Evolutionary conservation across 768 basidiomycete species (phyloP).

Genomic region (Cystobasidiopsis lactophilus): DNA sequence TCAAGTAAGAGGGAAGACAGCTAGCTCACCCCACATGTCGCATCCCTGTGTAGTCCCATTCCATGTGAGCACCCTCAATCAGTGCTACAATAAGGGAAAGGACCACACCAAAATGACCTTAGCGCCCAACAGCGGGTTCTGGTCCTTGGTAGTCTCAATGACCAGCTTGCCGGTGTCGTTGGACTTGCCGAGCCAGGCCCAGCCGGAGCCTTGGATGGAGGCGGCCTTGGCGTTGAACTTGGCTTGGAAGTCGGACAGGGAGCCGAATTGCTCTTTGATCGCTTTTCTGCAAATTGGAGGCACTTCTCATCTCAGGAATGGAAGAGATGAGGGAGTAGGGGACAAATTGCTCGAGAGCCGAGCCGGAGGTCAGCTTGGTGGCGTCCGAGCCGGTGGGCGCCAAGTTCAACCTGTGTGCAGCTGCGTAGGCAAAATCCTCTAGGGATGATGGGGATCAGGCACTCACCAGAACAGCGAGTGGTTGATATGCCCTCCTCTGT

Average conservation of each 20-base stretch:
- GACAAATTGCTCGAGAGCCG: constrained; percentile 32
- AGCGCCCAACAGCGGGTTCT: no score
- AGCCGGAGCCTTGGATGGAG: constrained; percentile 62
- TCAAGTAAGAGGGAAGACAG: no score
- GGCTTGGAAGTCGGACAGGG: constrained; percentile 64
- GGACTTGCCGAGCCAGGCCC: constrained; percentile 71
- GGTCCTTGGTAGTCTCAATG: constrained; percentile 60
- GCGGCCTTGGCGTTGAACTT: constrained; percentile 68
- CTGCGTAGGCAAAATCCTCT: no score
- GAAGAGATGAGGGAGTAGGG: not conserved
- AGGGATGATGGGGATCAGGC: no score
- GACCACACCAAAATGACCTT: no score
- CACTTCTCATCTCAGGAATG: no score
- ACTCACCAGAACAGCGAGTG: constrained; percentile 97
- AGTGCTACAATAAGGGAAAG: no score
- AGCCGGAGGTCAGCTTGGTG: constrained; percentile 40
- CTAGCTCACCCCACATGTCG: no score
- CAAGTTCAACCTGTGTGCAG: no score
- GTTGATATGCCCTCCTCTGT: constrained; percentile 27
- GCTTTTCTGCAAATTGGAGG: constrained; percentile 42
- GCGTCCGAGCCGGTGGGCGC: constrained; percentile 45
- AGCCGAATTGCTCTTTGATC: constrained; percentile 61
- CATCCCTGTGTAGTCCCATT: no score
- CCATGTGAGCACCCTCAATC: no score
- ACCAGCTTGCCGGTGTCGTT: constrained; percentile 54